phyloP scores from a whole-genome alignment of 2,329 filamentous ascomycete genomes.

The Fusarium clavum region DNA sequence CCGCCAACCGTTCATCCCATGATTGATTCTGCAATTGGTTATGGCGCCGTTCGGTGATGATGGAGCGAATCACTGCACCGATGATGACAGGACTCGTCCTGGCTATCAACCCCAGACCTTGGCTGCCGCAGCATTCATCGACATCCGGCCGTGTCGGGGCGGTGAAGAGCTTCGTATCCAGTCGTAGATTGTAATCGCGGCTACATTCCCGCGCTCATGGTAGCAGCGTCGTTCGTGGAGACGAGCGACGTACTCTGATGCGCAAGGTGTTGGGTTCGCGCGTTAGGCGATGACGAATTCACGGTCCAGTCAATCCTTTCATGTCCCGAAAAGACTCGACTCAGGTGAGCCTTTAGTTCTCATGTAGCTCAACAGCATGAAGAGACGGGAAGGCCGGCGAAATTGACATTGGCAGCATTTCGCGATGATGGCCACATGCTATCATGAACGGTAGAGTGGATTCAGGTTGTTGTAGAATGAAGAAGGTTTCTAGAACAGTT shows the following conservation, averaged over 20 bases:
- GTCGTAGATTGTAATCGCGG: slow-evolving; percentile 33
- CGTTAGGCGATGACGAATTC: background rate
- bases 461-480: slow-evolving; percentile 24
- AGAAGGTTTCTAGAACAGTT: slow-evolving; percentile 47
- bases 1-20: slow-evolving; percentile 36
- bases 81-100: slow-evolving; percentile 4
- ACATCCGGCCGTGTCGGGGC: slow-evolving; percentile 28
- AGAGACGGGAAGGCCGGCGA: slow-evolving; percentile 6
- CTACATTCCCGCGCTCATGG: slow-evolving; percentile 31
- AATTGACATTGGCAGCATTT: slow-evolving; percentile 1
- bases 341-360: background rate
- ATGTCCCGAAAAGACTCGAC: background rate
- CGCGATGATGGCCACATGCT: background rate
- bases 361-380: background rate
- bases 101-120: slow-evolving; percentile 31
- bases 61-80: slow-evolving; percentile 3
- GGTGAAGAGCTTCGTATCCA: slow-evolving; percentile 33
- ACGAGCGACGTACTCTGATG: slow-evolving; percentile 11
- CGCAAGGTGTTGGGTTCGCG: background rate
- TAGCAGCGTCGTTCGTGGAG: slow-evolving; percentile 33
- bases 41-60: slow-evolving; percentile 25
- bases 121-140: slow-evolving; percentile 27
- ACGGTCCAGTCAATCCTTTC: background rate
- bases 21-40: slow-evolving; percentile 18
- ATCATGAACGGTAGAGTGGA: slow-evolving; percentile 27